Conservation (phyloP, 1,284 basidiomycete species). For the Sporisorium graminicola region DNA sequence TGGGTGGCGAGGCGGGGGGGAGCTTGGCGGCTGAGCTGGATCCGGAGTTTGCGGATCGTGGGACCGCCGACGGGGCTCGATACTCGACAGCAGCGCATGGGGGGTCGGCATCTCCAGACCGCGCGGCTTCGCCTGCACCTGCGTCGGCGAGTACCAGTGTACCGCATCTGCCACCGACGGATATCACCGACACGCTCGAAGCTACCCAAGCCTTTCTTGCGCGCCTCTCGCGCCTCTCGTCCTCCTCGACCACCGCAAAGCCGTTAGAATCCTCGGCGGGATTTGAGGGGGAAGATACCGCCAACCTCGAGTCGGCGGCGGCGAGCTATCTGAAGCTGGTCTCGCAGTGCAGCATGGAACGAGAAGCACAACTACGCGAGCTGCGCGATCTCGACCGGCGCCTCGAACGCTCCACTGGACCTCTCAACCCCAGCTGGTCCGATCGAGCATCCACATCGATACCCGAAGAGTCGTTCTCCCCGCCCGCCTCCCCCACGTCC, state of each 20-base stretch:
- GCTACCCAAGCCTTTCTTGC: conserved; percentile 11
- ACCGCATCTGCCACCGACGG: neutral
- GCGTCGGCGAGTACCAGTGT: neutral
- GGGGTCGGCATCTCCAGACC: too few species aligned
- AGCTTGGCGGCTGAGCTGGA: conserved; percentile 19
- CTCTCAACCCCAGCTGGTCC: neutral
- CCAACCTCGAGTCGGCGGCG: conserved; percentile 21
- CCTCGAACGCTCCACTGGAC: conserved; percentile 7
- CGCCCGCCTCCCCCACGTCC: neutral
- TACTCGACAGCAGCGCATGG: too few species aligned
- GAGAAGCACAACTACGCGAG: conserved; percentile 52
- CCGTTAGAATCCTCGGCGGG: neutral
- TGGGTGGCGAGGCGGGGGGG: neutral
- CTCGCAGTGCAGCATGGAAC: conserved; percentile 19
- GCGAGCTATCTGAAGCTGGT: conserved; percentile 26
- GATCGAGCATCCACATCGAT: too few species aligned
- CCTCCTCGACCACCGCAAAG: neutral
- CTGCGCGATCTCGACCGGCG: conserved; percentile 38
- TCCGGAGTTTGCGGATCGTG: neutral
- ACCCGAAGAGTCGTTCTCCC: neutral
- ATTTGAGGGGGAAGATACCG: conserved; percentile 23
- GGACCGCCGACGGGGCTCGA: neutral
- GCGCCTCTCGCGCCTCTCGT: conserved; percentile 5
- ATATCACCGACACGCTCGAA: neutral
- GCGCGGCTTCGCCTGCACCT: too few species aligned